phyloP scores from a whole-genome alignment of 108 stramenopile genomes.

The Nitzschia sp. region DNA sequence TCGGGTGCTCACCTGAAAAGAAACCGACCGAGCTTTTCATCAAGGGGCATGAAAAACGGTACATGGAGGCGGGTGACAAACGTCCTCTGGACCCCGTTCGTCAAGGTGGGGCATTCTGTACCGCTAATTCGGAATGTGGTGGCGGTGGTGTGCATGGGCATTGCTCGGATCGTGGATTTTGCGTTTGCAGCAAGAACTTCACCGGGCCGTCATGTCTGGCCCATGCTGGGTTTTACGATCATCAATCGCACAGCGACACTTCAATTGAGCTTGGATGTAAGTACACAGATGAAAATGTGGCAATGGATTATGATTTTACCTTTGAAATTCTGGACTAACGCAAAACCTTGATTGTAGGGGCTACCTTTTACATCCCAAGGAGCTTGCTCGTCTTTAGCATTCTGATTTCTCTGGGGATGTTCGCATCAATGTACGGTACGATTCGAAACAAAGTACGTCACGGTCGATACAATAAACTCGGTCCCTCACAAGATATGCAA shows the following conservation, averaged over 20 bases:
- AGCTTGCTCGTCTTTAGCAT: conserved; percentile 23
- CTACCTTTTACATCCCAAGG: conserved; percentile 20
- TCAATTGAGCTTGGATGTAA: conserved; percentile 31
- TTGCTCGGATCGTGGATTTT: conserved; percentile 45
- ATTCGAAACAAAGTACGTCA: conserved; percentile 3
- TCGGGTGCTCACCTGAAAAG: conserved; percentile 82
- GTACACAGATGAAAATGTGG: conserved; percentile 13
- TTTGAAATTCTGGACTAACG: background rate
- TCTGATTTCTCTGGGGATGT: conserved; percentile 19
- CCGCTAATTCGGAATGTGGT: conserved; percentile 49
- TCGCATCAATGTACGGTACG: conserved; percentile 7
- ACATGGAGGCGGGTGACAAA: conserved; percentile 70
- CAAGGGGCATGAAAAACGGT: conserved; percentile 78
- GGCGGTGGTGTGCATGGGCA: conserved; percentile 45
- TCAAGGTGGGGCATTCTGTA: conserved; percentile 67
- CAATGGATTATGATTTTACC: no score
- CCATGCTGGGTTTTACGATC: conserved; percentile 66
- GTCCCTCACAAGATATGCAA: background rate
- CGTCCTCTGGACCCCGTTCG: conserved; percentile 56
- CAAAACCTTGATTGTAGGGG: conserved; percentile 8
- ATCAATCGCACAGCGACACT: conserved; percentile 17
- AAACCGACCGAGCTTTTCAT: conserved; percentile 85
- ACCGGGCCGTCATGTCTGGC: conserved; percentile 77
- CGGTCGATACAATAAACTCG: conserved; percentile 1
- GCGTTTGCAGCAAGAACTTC: conserved; percentile 54